Evolutionary conservation across 345 rosid genomes (phyloP), one percentile per base, ranked within the genome.

Genomic region (Ricinus communis): DNA sequence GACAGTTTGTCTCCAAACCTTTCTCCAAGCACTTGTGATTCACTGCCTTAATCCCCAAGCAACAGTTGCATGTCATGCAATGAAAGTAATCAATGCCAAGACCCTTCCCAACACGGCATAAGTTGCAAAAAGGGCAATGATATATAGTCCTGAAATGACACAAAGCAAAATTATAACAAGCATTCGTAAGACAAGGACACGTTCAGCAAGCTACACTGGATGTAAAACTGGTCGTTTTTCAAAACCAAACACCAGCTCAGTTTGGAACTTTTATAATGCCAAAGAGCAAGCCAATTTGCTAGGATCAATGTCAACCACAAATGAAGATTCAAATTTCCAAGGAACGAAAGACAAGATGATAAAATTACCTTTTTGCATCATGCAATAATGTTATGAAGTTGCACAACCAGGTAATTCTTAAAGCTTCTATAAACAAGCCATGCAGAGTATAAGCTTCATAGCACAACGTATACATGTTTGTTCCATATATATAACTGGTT

Each of bases 61-160:
- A 94, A 76, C 94, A 90, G 81, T 91, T 91, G 81, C 97, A 94
- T 33, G 89, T 94, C 98, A 94, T 94, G 80, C 97, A 94, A 78
- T 91, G 97, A 76, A 91, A 94, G 80, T 66, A 88, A 82, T 94
- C 97, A 53, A 87, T 77, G 22, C 97, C 97, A 22, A 94, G 93
- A 60, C 98, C 97, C 75, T 71, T 82, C 28, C 96, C 98, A 28
- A 91, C 88, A 72, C 95, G 96, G 72, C 98, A 94, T 78, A 94
- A 81, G 76, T 94, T 94, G 86, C 98, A 94, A 80, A 78, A 90
- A 40, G 96, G 97, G 74, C 95, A 93, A 73, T 91, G 98, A 82
- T 91, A 88, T 27, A 94, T 87, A 69, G 79, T 76, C 82, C 98
- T 94, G 84, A 61, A 66, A 56, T 31, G 65, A 65, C 65, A 63